Base-by-base conservation (phyloP, 257 asterid species). In the Verbascum thapsus region DNA sequence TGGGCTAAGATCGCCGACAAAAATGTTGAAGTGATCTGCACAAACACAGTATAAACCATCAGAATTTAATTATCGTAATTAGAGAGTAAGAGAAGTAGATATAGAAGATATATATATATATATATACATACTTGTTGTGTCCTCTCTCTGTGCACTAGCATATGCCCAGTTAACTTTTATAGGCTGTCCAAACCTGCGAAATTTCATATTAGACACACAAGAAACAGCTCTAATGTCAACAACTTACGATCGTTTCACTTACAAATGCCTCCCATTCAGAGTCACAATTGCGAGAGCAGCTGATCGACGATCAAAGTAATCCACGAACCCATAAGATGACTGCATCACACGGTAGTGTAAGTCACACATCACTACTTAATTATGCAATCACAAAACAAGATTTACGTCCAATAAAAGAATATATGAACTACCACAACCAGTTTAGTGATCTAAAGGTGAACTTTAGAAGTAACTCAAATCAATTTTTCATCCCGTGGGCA, bases 101-200 rank as follows among this genome's bases (percentile, higher is more conserved):
- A 19, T 41, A 26, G 26, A 22, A 3, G 38, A 61, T 39, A 43
- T 34, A 34, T n/a, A n/a, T n/a, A n/a, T n/a, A n/a, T n/a, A n/a
- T n/a, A n/a, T 19, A 40, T 61, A 38, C 77, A 23, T 70, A 86
- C 96, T 68, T 69, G 96, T 70, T 15, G 96, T 89, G 76, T 89
- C 95, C 77, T 89, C 96, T 69, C 94, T 76, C 78, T 84, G 94
- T 45, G 89, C 78, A 72, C 86, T 86, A 66, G 94, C 90, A 79
- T 84, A 89, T 3, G 96, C 95, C 96, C 95, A 89, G 73, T 89
- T 89, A 61, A 89, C 96, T 72, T 89, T 89, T 60, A 86, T 86
- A 55, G 94, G 85, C 73, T 84, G 96, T 39, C 94, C 96, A 67
- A 89, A 86, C 82, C 96, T 89, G 89, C 7, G n/a, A 57, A 55